Evolutionary conservation across 805 yeast genomes (phyloP).

Genomic region (Metschnikowia rubicola): DNA sequence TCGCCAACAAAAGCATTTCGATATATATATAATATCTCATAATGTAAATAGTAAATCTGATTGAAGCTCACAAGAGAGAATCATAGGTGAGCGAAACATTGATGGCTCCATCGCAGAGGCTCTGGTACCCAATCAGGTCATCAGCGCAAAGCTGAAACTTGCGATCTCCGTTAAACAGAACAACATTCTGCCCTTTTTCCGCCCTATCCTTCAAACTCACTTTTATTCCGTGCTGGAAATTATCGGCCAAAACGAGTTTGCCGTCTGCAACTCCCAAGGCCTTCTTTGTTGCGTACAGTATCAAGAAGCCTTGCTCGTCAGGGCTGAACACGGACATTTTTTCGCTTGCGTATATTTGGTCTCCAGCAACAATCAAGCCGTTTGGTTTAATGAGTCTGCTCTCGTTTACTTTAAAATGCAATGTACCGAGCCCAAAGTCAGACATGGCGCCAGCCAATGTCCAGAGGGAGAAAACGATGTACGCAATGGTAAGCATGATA

Average conservation of each 20-base stretch:
- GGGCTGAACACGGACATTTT: not conserved
- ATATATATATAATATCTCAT: too few relatives aligned
- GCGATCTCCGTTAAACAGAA: not conserved
- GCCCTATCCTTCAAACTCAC: too few relatives aligned
- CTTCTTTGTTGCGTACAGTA: not conserved
- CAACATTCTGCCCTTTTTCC: too few relatives aligned
- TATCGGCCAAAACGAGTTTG: not conserved
- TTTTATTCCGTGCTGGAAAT: too few relatives aligned
- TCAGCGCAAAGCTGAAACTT: not conserved
- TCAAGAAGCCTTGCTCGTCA: not conserved
- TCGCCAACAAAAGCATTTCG: too few relatives aligned
- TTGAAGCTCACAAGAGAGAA: too few relatives aligned
- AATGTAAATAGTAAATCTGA: too few relatives aligned
- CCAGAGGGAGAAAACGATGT: not conserved
- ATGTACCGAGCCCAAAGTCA: not conserved
- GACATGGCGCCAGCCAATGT: not conserved
- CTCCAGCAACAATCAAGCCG: not conserved
- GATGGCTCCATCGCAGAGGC: not conserved
- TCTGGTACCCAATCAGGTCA: not conserved
- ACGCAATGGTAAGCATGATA: too few relatives aligned
- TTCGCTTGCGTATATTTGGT: not conserved
- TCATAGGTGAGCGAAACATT: not conserved
- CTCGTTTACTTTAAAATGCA: not conserved
- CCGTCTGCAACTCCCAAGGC: too few relatives aligned
- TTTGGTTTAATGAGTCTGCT: not conserved